A percentile compares a stretch with the other conserved stretches of the same genome.
Evolutionary conservation across 2,329 filamentous ascomycete genomes (phyloP).

Genomic region (Verticillium isaacii): DNA sequence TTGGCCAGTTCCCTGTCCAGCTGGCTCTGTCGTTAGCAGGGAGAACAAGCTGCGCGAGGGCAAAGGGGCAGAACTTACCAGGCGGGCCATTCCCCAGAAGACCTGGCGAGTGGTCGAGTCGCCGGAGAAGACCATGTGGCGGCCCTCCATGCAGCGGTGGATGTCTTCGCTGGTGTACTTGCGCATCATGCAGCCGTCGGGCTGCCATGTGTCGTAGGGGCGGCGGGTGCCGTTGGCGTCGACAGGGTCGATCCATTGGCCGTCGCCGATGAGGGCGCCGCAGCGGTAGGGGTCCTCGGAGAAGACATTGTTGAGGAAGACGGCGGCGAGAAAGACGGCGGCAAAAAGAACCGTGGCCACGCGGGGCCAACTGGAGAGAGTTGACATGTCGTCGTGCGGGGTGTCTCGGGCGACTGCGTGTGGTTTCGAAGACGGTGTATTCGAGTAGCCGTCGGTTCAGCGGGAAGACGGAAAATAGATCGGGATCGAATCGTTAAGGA

Average conservation of each 20-base stretch:
- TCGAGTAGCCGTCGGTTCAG: not conserved
- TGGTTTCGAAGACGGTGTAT: not conserved
- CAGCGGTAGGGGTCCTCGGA: constrained; percentile 46
- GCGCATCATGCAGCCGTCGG: constrained; percentile 53
- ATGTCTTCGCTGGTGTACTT: constrained; percentile 49
- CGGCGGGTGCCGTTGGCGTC: constrained; percentile 19
- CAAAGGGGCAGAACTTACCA: constrained; percentile 19
- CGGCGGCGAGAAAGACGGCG: not conserved
- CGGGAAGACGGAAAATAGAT: no score
- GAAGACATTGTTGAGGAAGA: not conserved
- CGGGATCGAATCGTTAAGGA: not conserved
- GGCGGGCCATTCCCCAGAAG: constrained; percentile 45
- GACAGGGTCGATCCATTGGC: constrained; percentile 39
- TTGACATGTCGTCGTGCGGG: not conserved
- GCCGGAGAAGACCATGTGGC: constrained; percentile 52
- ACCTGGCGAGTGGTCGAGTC: constrained; percentile 55
- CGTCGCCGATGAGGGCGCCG: constrained; percentile 40
- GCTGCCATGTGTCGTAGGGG: constrained; percentile 49
- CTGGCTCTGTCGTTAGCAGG: not conserved
- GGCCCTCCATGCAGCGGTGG: constrained; percentile 43
- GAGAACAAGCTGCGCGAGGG: not conserved
- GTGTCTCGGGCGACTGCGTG: not conserved
- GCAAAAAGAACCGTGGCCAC: not conserved
- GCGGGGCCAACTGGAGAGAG: not conserved
- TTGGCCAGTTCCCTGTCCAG: not conserved